These are phyloP conservation scores for Mycena maculata DNA, from an alignment of 768 basidiomycete species.

Conservation along the genomic window DNA sequence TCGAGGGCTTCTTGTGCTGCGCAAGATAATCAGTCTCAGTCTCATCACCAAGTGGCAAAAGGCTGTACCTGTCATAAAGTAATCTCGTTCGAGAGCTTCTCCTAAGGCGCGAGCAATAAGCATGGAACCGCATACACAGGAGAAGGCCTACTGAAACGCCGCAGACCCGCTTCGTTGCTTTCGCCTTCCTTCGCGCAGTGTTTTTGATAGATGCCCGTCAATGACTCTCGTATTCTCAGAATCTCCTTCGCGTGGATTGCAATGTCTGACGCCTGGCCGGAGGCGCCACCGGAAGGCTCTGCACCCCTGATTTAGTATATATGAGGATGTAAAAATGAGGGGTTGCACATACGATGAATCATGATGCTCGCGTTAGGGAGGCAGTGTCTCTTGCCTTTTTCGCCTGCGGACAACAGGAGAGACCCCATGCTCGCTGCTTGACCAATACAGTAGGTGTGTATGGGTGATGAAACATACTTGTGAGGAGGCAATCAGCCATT, in stretches of 20 bases:
- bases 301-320: slow-evolving; percentile 33
- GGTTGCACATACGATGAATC: slow-evolving; percentile 85
- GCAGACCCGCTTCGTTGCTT: slow-evolving; percentile 67
- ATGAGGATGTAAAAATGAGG: slow-evolving; percentile 40
- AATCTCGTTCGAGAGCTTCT: slow-evolving; percentile 91
- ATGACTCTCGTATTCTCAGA: slow-evolving; percentile 82
- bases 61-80: slow-evolving; percentile 88
- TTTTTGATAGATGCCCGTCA: slow-evolving; percentile 90
- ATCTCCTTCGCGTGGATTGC: slow-evolving; percentile 99
- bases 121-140: slow-evolving; percentile 20
- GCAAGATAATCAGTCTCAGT: slow-evolving; percentile 37
- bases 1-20: slow-evolving; percentile 87
- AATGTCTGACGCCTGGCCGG: slow-evolving; percentile 95
- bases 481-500: slow-evolving; percentile 37
- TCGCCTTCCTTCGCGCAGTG: slow-evolving; percentile 84
- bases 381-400: slow-evolving; percentile 90
- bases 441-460: slow-evolving; percentile 96
- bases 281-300: slow-evolving; percentile 98
- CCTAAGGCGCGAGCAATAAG: slow-evolving; percentile 59
- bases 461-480: slow-evolving; percentile 92
- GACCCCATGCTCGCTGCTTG: slow-evolving; percentile 98
- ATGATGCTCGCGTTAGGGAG: slow-evolving; percentile 96
- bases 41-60: slow-evolving; percentile 24
- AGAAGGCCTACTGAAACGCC: slow-evolving; percentile 77
- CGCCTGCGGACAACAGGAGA: slow-evolving; percentile 90